Evolutionary conservation across 176 grass and related monocot species (phyloP).

Genomic region (Carex scoparia): DNA sequence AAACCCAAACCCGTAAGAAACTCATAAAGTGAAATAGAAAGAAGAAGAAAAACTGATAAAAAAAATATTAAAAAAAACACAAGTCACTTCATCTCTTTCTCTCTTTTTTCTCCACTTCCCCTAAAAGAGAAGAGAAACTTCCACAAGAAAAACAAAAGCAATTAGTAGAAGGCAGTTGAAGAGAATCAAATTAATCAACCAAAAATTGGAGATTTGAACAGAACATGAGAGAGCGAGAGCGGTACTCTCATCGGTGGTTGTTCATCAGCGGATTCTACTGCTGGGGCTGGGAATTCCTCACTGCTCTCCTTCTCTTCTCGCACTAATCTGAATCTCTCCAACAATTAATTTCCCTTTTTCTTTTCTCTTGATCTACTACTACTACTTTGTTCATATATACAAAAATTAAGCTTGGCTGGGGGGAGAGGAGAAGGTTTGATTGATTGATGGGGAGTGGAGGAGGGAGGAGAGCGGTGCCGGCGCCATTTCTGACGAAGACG

Average conservation of each 20-base stretch:
- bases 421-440: background rate
- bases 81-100: background rate
- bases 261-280: constrained; percentile 78
- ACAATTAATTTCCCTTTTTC: background rate
- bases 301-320: constrained; percentile 85
- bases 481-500: constrained; percentile 89
- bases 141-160: background rate
- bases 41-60: background rate
- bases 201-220: background rate
- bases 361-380: background rate
- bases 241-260: constrained; percentile 1
- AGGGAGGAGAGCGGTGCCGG: constrained; percentile 32
- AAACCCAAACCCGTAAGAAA: constrained; percentile 21
- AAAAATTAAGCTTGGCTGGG: background rate
- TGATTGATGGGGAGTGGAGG: background rate
- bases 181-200: background rate
- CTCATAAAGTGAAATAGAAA: background rate
- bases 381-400: background rate
- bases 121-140: background rate
- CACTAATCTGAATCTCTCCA: background rate
- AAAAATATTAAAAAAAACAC: background rate
- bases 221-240: constrained; percentile 13
- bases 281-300: constrained; percentile 95
- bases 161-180: background rate
- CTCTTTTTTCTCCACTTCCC: background rate